phyloP scores from a whole-genome alignment of 2,329 filamentous ascomycete genomes.

The Diaporthe sp. region DNA sequence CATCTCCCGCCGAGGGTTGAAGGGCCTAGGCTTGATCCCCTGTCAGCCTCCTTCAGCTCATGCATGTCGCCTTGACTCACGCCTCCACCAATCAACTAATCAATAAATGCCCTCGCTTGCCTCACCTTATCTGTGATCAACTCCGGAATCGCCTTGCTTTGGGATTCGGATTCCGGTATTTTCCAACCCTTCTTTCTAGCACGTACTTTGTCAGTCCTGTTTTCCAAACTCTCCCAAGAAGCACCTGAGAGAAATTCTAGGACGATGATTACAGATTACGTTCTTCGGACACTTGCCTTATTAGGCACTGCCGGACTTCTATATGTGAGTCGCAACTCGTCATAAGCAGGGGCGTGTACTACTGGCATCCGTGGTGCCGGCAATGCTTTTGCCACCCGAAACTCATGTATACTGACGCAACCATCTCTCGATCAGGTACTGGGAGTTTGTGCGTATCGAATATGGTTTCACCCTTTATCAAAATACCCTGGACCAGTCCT shows the following conservation, averaged over 20 bases:
- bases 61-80: conserved; percentile 14
- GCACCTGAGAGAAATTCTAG: neutral
- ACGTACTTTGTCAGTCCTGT: neutral
- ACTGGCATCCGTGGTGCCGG: neutral
- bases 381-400: neutral
- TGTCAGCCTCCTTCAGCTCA: conserved; percentile 1
- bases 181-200: neutral
- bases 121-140: neutral
- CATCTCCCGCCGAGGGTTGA: neutral
- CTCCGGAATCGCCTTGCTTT: neutral
- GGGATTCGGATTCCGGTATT: neutral
- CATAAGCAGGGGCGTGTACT: neutral
- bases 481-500: conserved; percentile 17
- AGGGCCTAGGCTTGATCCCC: neutral
- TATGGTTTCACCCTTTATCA: conserved; percentile 21
- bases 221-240: neutral
- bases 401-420: neutral
- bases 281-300: neutral
- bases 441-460: neutral
- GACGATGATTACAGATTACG: neutral
- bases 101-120: neutral
- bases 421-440: neutral
- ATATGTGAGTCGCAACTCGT: conserved; percentile 1
- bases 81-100: neutral
- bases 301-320: neutral